Conservation (phyloP, 2,329 filamentous ascomycete genomes). For the Diplodia seriata region DNA sequence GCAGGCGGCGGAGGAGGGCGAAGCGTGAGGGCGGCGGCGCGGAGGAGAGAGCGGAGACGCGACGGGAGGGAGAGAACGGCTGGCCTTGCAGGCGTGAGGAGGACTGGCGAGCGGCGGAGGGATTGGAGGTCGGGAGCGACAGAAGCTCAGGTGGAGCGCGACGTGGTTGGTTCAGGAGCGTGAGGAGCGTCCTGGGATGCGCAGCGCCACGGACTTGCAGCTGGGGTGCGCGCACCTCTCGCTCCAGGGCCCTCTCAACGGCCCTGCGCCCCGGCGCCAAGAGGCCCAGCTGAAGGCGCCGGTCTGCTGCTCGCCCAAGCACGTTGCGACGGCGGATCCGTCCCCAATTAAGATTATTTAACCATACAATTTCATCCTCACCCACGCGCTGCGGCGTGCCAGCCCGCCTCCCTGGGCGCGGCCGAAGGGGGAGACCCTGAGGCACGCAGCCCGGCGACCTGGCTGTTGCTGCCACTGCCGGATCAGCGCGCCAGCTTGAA, state of each 20-base stretch:
- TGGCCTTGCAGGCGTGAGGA: not conserved
- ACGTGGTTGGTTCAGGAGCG: slow-evolving; percentile 21
- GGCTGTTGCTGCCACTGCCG: slow-evolving; percentile 24
- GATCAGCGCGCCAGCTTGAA: slow-evolving; percentile 23
- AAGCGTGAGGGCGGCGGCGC: slow-evolving; percentile 11
- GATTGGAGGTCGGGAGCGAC: slow-evolving; percentile 16
- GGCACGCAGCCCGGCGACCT: slow-evolving; percentile 8
- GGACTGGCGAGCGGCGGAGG: slow-evolving; percentile 3
- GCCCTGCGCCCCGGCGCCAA: slow-evolving; percentile 4
- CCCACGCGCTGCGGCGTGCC: not conserved
- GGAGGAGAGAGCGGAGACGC: slow-evolving; percentile 16
- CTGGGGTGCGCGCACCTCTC: slow-evolving; percentile 10
- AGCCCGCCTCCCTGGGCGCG: not conserved
- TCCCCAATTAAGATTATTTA: slow-evolving; percentile 28
- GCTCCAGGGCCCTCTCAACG: not conserved
- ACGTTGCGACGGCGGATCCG: slow-evolving; percentile 24
- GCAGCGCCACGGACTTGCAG: slow-evolving; percentile 5
- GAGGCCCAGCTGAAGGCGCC: slow-evolving; percentile 20
- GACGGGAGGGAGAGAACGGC: not conserved
- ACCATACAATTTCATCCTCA: slow-evolving; percentile 26
- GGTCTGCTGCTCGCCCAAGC: slow-evolving; percentile 21
- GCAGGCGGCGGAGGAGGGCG: not conserved
- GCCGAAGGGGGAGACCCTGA: slow-evolving; percentile 4
- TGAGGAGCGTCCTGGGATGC: slow-evolving; percentile 8
- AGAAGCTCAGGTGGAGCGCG: not conserved